phyloP scores from a whole-genome alignment of 768 basidiomycete species.

The Sporobolomyces pararoseus region DNA sequence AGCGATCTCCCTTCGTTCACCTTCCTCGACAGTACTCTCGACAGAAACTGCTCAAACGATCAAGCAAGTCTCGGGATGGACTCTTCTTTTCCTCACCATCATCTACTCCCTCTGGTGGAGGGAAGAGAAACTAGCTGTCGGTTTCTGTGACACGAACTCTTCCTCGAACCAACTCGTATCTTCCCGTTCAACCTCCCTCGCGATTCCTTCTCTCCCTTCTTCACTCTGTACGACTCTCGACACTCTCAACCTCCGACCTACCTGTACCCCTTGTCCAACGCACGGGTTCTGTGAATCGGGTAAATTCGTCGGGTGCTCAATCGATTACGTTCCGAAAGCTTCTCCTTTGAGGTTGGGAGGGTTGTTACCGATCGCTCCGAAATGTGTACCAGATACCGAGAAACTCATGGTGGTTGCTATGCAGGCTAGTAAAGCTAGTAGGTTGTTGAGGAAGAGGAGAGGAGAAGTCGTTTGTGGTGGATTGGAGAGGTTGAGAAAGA shows the following conservation, averaged over 20 bases:
- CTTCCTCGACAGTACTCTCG: not conserved
- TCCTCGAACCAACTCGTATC: constrained; percentile 46
- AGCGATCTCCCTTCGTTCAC: constrained; percentile 2
- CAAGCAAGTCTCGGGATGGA: constrained; percentile 2
- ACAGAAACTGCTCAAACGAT: not conserved
- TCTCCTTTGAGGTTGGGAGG: constrained; percentile 41
- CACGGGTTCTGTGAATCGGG: constrained; percentile 50
- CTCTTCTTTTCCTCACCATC: constrained; percentile 3
- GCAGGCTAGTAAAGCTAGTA: constrained; percentile 47
- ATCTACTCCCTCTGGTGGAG: constrained; percentile 29
- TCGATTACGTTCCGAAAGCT: constrained; percentile 48
- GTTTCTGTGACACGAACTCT: constrained; percentile 50
- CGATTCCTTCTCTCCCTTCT: constrained; percentile 46
- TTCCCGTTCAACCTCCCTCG: constrained; percentile 34
- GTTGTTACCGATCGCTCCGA: constrained; percentile 47
- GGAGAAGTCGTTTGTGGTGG: constrained; percentile 49
- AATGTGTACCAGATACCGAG: constrained; percentile 51
- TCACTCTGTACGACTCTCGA: constrained; percentile 26
- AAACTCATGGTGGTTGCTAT: constrained; percentile 48
- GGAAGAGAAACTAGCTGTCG: constrained; percentile 42
- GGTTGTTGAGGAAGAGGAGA: constrained; percentile 45
- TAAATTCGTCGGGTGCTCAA: constrained; percentile 47
- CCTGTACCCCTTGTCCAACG: constrained; percentile 51
- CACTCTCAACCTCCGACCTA: constrained; percentile 15
- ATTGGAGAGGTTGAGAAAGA: constrained; percentile 40